These are phyloP conservation scores for Didymella keratinophila DNA, from an alignment of 2,329 filamentous ascomycete genomes.

Conservation along the genomic window DNA sequence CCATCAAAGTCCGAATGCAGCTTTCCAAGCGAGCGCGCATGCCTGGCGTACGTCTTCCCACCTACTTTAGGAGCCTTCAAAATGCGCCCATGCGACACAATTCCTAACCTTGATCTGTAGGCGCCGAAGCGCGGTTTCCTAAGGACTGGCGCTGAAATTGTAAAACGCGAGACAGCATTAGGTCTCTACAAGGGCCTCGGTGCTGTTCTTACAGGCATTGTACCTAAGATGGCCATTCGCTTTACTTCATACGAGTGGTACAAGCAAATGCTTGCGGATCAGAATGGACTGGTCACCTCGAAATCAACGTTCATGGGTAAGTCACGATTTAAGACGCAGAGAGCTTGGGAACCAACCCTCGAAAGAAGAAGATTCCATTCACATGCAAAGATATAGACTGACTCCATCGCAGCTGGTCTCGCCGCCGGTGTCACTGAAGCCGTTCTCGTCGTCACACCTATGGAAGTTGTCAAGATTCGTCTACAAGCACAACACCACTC, in stretches of 20 bases:
- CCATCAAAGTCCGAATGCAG: conserved; percentile 99
- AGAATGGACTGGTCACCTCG: conserved; percentile 71
- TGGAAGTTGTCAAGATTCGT: conserved; percentile 99
- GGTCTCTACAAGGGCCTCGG: conserved; percentile 98
- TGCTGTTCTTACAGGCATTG: conserved; percentile 92
- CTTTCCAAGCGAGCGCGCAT: conserved; percentile 84
- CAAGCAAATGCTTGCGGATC: conserved; percentile 80
- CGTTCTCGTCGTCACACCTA: conserved; percentile 93
- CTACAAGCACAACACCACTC: conserved; percentile 97
- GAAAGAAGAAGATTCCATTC: no score
- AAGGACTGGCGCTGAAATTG: conserved; percentile 83
- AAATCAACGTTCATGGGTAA: conserved; percentile 74
- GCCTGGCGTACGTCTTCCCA: conserved; percentile 70
- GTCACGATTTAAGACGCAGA: background rate
- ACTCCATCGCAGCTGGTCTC: conserved; percentile 71
- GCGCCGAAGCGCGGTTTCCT: conserved; percentile 85
- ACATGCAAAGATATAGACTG: conserved; percentile 15
- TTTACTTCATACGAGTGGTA: conserved; percentile 98
- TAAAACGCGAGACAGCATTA: conserved; percentile 87
- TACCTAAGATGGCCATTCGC: conserved; percentile 99
- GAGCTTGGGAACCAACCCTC: background rate
- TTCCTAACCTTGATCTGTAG: conserved; percentile 44
- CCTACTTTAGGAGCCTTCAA: conserved; percentile 12
- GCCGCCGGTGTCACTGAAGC: conserved; percentile 95
- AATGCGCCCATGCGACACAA: background rate